A percentile compares a stretch with the other conserved stretches of the same genome.
phyloP scores from a whole-genome alignment of 352 stramenopile genomes.

The Phytophthora aleatoria region DNA sequence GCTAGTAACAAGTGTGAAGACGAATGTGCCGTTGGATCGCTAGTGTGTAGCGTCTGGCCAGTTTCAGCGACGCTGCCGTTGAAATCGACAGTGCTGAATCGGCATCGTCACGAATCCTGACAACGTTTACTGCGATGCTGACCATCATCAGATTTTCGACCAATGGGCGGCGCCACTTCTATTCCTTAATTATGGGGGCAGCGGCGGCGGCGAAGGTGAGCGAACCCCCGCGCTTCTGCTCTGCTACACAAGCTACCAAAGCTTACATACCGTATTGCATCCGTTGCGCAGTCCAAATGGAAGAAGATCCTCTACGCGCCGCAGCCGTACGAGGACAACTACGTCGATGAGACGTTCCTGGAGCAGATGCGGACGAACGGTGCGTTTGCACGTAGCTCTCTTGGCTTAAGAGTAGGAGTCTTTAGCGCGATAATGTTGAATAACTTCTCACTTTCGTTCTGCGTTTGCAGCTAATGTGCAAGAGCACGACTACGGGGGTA shows the following conservation, averaged over 20 bases:
- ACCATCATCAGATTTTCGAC: slow-evolving; percentile 11
- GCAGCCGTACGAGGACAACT: slow-evolving; percentile 91
- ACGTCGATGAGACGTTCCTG: slow-evolving; percentile 90
- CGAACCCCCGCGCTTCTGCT: not conserved
- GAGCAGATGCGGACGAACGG: slow-evolving; percentile 91
- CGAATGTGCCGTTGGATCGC: slow-evolving; percentile 9
- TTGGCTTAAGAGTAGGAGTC: not conserved
- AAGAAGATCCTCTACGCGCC: slow-evolving; percentile 88
- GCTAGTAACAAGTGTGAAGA: not conserved
- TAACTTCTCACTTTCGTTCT: slow-evolving; percentile 1
- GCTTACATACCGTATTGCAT: slow-evolving; percentile 4
- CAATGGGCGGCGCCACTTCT: slow-evolving; percentile 11
- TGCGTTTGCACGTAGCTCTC: slow-evolving; percentile 23
- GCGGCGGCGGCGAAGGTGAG: slow-evolving; percentile 20
- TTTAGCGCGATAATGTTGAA: not conserved
- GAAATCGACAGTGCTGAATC: not conserved
- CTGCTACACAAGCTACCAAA: not conserved
- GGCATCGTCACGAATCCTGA: too few relatives aligned
- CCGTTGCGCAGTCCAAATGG: slow-evolving; percentile 49
- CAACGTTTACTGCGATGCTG: not conserved
- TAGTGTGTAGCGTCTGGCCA: not conserved
- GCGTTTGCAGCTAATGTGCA: slow-evolving; percentile 66
- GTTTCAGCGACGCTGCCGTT: not conserved
- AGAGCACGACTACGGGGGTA: slow-evolving; percentile 84
- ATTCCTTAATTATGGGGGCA: not conserved